Conservation (phyloP, 768 basidiomycete genomes). For the Phylloporus rhodoxanthus region DNA sequence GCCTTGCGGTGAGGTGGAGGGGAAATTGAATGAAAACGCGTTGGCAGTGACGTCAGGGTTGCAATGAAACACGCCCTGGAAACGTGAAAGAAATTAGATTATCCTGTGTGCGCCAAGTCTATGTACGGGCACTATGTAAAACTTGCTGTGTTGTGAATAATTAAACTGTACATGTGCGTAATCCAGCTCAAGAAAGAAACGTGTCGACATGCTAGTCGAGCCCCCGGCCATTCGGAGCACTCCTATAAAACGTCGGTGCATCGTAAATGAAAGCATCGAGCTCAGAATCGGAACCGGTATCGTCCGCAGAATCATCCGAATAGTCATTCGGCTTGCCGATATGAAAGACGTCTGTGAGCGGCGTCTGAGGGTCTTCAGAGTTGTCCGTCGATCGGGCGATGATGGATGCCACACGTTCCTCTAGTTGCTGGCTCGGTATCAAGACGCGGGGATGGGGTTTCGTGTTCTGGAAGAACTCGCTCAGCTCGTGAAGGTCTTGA, state of each 20-base stretch:
- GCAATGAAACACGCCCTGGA: slow-evolving; percentile 5
- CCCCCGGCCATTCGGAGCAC: slow-evolving; percentile 40
- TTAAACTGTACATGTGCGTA: slow-evolving; percentile 2
- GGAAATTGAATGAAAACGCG: background rate
- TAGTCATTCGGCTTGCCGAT: slow-evolving; percentile 36
- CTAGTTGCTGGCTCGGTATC: slow-evolving; percentile 55
- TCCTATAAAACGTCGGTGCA: slow-evolving; percentile 41
- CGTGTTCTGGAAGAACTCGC: slow-evolving; percentile 59
- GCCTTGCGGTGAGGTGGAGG: slow-evolving; percentile 11
- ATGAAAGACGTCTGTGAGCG: slow-evolving; percentile 71
- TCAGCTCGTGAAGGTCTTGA: slow-evolving; percentile 71
- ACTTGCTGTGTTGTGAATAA: background rate
- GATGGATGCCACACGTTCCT: slow-evolving; percentile 77
- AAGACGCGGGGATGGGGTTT: slow-evolving; percentile 32
- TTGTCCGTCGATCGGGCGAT: slow-evolving; percentile 68
- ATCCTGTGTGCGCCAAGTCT: background rate
- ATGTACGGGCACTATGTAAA: background rate
- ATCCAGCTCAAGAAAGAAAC: background rate
- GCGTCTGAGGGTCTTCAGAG: slow-evolving; percentile 64
- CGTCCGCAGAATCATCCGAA: slow-evolving; percentile 46
- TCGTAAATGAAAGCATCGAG: slow-evolving; percentile 61
- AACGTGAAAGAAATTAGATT: slow-evolving; percentile 2
- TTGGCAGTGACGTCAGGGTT: slow-evolving; percentile 18
- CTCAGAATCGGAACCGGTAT: slow-evolving; percentile 33
- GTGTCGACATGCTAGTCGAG: slow-evolving; percentile 9